These are phyloP conservation scores for Epichloe gansuensis DNA, from an alignment of 2,329 filamentous ascomycete genomes.

Conservation along the genomic window DNA sequence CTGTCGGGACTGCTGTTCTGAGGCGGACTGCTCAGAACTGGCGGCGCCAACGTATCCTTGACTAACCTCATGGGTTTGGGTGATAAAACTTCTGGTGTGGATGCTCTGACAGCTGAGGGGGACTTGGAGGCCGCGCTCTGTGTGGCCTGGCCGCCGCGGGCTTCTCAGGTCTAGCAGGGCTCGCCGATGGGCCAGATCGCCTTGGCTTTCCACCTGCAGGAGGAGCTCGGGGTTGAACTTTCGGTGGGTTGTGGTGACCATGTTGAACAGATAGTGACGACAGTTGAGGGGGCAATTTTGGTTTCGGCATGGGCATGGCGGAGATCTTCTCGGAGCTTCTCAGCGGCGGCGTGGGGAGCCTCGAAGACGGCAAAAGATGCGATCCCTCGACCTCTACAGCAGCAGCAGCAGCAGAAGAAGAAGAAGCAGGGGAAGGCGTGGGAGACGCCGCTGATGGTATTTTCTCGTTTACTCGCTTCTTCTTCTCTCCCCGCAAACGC, in stretches of 20 bases:
- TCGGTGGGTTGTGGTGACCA: background rate
- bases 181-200: background rate
- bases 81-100: constrained; percentile 17
- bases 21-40: background rate
- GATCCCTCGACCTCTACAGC: background rate
- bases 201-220: background rate
- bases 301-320: constrained; percentile 8
- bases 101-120: constrained; percentile 11
- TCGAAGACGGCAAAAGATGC: background rate
- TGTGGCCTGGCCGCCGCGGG: constrained; percentile 10
- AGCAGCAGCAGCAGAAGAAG: background rate
- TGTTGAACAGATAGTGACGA: background rate
- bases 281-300: constrained; percentile 10
- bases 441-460: background rate
- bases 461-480: background rate
- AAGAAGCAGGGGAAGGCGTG: background rate
- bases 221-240: background rate
- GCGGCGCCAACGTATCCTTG: constrained; percentile 18
- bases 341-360: background rate
- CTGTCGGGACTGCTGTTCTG: background rate
- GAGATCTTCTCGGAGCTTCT: constrained; percentile 4
- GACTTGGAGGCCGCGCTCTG: constrained; percentile 9
- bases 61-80: constrained; percentile 21
- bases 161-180: background rate
- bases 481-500: background rate